Evolutionary conservation across 345 rosid species (phyloP).

Genomic region (Citrus trifoliata): DNA sequence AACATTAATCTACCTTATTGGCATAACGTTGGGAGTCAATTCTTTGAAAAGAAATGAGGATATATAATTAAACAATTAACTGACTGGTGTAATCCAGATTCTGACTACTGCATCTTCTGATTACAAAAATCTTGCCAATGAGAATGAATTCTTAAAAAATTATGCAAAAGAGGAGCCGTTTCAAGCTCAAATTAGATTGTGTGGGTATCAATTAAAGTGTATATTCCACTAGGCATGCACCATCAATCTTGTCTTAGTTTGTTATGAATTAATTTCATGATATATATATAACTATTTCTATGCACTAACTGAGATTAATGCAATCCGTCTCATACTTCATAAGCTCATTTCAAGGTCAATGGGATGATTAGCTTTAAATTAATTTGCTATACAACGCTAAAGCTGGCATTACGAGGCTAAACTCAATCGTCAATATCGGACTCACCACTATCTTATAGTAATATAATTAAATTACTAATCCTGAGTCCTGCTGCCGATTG

Average conservation of each 20-base stretch:
- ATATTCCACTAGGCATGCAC: neutral
- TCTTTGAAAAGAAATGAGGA: neutral
- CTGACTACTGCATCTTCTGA: neutral
- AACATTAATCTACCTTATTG: neutral
- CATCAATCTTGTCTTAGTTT: neutral
- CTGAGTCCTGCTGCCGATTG: neutral
- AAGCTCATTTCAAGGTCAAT: neutral
- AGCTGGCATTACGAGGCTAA: neutral
- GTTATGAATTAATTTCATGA: neutral
- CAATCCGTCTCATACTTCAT: constrained; percentile 13
- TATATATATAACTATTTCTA: neutral
- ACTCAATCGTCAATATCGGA: neutral
- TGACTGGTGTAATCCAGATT: neutral
- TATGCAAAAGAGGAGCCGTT: neutral
- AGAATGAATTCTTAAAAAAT: neutral
- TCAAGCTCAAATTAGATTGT: neutral
- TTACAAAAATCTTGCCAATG: neutral
- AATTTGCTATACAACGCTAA: neutral
- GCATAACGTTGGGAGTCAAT: neutral
- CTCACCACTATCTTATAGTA: neutral
- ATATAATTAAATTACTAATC: neutral
- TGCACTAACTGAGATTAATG: constrained; percentile 1
- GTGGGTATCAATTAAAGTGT: constrained; percentile 3
- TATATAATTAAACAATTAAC: neutral
- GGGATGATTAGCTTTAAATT: neutral